Percentiles rank a stretch among this genome's conserved stretches.
Evolutionary conservation across 441 rosid species (phyloP).

Genomic region (Corymbia citriodora): DNA sequence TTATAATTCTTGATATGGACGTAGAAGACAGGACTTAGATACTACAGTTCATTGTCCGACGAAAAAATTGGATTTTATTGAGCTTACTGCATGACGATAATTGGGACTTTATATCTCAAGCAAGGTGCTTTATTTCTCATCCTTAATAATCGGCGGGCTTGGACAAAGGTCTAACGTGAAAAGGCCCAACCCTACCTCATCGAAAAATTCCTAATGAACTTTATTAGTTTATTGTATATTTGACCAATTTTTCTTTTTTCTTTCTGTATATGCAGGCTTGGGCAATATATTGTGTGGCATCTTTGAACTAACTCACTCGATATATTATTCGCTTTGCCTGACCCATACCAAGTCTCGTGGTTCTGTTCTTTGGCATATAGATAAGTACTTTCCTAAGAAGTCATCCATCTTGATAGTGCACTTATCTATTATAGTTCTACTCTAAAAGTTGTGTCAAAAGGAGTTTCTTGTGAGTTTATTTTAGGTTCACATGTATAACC

Average conservation of each 20-base stretch:
- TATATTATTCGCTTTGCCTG: background rate
- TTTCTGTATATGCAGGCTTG: too few relatives aligned
- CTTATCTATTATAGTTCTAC: background rate
- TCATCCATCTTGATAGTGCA: fast-evolving
- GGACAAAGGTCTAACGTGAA: background rate
- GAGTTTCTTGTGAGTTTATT: background rate
- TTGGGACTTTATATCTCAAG: background rate
- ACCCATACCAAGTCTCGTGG: background rate
- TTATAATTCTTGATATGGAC: too few relatives aligned
- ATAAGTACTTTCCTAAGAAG: background rate
- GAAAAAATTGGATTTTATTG: background rate
- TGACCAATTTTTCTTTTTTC: background rate
- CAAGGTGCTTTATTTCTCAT: background rate
- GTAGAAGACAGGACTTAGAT: background rate
- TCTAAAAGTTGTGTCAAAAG: background rate
- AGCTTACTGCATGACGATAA: background rate
- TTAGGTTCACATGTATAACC: background rate
- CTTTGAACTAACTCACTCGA: background rate
- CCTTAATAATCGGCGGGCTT: background rate
- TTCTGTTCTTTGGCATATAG: background rate
- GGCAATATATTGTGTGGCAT: background rate
- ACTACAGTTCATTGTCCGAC: background rate
- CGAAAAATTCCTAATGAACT: background rate
- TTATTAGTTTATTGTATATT: too few relatives aligned
- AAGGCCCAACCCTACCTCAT: background rate